Evolutionary conservation across 139 green algal species (phyloP).

Genomic region (Yamagishiella unicocca): DNA sequence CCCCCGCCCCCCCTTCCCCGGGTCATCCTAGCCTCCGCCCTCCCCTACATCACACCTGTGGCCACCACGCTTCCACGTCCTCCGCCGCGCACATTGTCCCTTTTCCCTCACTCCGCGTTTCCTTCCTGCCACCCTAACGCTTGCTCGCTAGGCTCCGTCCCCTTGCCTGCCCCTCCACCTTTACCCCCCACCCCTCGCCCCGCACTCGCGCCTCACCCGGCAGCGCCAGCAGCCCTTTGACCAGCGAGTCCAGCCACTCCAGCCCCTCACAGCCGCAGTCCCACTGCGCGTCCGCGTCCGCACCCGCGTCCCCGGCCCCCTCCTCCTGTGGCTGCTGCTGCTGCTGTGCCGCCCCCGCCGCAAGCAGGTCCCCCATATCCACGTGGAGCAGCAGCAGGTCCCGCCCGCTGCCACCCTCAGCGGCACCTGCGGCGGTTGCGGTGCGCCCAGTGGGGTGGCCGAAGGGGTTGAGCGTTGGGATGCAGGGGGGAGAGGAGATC

Average conservation of each 20-base stretch:
- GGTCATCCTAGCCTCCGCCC: not conserved
- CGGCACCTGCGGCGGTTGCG: not conserved
- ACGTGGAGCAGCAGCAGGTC: constrained; percentile 60
- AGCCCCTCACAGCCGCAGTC: constrained; percentile 36
- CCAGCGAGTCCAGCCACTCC: constrained; percentile 66
- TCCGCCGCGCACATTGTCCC: not conserved
- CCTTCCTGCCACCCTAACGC: not conserved
- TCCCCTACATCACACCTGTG: not conserved
- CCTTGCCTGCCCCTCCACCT: not conserved
- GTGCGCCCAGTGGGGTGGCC: not conserved
- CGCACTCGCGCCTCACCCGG: too few species aligned
- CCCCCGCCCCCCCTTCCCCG: not conserved
- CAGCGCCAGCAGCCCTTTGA: constrained; percentile 32
- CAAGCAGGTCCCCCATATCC: constrained; percentile 28
- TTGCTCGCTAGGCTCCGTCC: not conserved
- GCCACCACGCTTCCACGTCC: not conserved
- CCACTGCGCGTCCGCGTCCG: not conserved
- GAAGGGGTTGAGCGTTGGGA: not conserved
- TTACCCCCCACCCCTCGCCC: not conserved
- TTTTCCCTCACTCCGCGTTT: not conserved
- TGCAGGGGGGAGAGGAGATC: too few species aligned
- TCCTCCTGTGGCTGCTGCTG: not conserved
- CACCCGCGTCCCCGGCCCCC: not conserved
- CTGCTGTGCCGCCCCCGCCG: not conserved
- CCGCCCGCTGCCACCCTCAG: constrained; percentile 29